Evolutionary conservation across 768 basidiomycete genomes (phyloP), one percentile per base, ranked within the genome.

Genomic region (Lactarius akahatsu): DNA sequence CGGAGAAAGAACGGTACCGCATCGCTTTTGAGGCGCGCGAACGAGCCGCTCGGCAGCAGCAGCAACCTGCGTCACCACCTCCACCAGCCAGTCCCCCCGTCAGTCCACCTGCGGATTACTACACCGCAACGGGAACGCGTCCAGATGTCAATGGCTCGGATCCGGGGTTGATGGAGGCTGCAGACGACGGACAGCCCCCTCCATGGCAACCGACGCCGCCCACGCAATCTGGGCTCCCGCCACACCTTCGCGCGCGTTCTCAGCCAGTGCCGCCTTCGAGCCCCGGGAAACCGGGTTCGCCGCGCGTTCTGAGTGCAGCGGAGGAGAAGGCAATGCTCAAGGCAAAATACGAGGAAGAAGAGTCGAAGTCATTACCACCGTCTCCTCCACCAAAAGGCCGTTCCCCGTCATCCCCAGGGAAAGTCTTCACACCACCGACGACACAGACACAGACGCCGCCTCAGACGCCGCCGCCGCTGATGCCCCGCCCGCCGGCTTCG

Each of bases 261-360:
- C 77, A 76, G 7, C 76, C 77, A 23, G 71, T 73, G 2, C 74
- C 73, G 28, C 73, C 77, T 5, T 71, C 77, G 10, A 71, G 64
- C 10, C 11, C 71, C 26, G 13, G 43, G 3, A 70, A 72, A 43
- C 71, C 75, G 8, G 68, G 68, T 30, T 74, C 70, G 23, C 76
- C 78, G 23, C 76, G 92, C 60, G 87, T 87, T 2, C 8, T 66
- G 38, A 66, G 40, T 23, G 91, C 92, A 3, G 86, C 85, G 0
- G 91, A 93, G 71, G 92, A 94, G 76, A 93, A 94, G 78, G 89
- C 88, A 26, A 74, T 84, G 64, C 74, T 93, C 13, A 80, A 78
- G 43, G 87, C 88, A 5, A 83, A 81, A 73, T 91, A 84, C 69
- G 89, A 84, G 32, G 82, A 81, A 1, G 83, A 86, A 70, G 84